phyloP scores from a whole-genome alignment of 345 rosid genomes.

The Iberis pinnata region DNA sequence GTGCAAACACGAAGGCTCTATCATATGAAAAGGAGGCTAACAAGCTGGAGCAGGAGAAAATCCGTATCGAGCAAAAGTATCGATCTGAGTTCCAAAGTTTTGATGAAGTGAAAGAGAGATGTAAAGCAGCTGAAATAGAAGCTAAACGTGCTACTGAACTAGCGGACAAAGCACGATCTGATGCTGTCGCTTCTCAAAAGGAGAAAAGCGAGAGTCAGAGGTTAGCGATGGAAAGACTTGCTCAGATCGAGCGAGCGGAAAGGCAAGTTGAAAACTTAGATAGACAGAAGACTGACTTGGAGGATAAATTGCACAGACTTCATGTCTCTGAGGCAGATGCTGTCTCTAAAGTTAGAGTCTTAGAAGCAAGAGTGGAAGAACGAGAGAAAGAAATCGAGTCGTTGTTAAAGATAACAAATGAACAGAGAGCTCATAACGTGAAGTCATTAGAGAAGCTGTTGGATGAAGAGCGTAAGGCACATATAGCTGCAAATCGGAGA shows the following conservation, averaged over 20 bases:
- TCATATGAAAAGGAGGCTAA: conserved; percentile 73
- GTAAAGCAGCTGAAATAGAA: conserved; percentile 73
- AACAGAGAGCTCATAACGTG: conserved; percentile 72
- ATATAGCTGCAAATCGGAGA: conserved; percentile 56
- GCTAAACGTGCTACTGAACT: conserved; percentile 79
- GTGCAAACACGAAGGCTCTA: conserved; percentile 59
- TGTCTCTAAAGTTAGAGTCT: conserved; percentile 48
- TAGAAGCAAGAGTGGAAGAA: conserved; percentile 88
- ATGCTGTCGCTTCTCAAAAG: conserved; percentile 68
- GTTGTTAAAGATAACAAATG: conserved; percentile 61
- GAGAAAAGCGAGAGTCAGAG: conserved; percentile 66
- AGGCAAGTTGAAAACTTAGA: conserved; percentile 74
- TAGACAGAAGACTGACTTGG: conserved; percentile 61
- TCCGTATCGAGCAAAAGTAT: conserved; percentile 74
- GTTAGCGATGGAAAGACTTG: conserved; percentile 82
- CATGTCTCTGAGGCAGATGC: conserved; percentile 68
- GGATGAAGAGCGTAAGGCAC: conserved; percentile 78
- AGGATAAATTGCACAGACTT: conserved; percentile 50
- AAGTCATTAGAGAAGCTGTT: conserved; percentile 71
- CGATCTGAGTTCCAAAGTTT: conserved; percentile 70
- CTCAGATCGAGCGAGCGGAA: conserved; percentile 73
- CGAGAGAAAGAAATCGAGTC: conserved; percentile 92
- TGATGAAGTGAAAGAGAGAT: conserved; percentile 77
- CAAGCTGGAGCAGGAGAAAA: conserved; percentile 80
- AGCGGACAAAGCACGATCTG: conserved; percentile 79